Evolutionary conservation across 257 asterid genomes (phyloP).

Genomic region (Solanum clarkiae): DNA sequence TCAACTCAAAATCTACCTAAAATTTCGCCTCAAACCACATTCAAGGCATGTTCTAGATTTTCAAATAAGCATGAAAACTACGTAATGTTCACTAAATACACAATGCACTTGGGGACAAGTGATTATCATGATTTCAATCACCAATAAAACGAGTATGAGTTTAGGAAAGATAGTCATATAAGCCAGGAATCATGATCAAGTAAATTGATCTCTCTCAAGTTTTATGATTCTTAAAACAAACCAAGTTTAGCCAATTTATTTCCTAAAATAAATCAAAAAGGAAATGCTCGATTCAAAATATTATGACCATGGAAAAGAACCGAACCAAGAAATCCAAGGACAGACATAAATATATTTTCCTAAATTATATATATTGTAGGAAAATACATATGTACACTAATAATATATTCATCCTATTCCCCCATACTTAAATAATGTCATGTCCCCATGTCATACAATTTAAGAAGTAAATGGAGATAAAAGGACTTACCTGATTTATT

Average conservation of each 20-base stretch:
- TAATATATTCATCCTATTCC: too few relatives aligned
- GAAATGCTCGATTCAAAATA: neutral
- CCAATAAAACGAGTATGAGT: too few relatives aligned
- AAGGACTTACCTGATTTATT: too few relatives aligned
- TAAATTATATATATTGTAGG: neutral
- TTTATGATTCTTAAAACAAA: neutral
- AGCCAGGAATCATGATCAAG: too few relatives aligned
- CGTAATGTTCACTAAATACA: neutral
- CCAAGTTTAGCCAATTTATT: neutral
- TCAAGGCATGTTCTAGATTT: neutral
- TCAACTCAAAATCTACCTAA: neutral
- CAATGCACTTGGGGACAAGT: neutral
- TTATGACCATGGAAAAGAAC: neutral
- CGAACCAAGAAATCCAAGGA: neutral
- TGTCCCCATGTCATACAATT: too few relatives aligned
- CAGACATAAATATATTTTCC: neutral
- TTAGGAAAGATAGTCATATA: neutral
- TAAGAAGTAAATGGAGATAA: too few relatives aligned
- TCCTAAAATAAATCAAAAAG: neutral
- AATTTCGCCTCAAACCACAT: neutral
- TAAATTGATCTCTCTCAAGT: neutral
- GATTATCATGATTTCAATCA: too few relatives aligned
- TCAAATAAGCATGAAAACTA: neutral
- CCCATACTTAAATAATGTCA: too few relatives aligned
- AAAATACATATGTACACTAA: too few relatives aligned